These are phyloP conservation scores for Amanita rubescens DNA, from an alignment of 768 basidiomycete species.

Conservation along the genomic window DNA sequence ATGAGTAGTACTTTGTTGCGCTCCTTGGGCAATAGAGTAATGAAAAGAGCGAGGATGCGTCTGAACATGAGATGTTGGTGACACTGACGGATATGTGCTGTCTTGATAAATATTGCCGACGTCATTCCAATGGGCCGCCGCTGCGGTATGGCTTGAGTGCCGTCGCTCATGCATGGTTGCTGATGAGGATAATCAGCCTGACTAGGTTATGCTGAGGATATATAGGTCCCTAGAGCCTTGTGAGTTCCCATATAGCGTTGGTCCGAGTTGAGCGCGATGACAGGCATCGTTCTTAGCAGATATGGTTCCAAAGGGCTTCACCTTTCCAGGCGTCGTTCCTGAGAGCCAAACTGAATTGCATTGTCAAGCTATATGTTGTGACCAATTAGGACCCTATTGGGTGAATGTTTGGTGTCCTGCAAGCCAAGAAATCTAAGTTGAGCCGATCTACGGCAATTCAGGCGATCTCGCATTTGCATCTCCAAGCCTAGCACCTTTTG, in stretches of 20 bases:
- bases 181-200: background rate
- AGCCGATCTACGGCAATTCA: conserved; percentile 4
- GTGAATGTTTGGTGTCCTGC: background rate
- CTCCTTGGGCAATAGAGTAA: conserved; percentile 1
- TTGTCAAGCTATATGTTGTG: conserved; percentile 3
- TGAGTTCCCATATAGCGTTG: background rate
- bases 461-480: background rate
- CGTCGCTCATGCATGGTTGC: background rate
- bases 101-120: background rate
- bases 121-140: conserved; percentile 4
- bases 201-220: background rate
- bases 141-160: background rate
- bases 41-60: background rate
- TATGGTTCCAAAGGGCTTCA: conserved; percentile 4
- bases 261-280: conserved; percentile 3
- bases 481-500: background rate
- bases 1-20: background rate
- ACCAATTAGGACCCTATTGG: conserved; percentile 6
- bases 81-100: background rate
- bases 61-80: background rate
- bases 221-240: conserved; percentile 1
- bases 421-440: background rate
- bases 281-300: conserved; percentile 6
- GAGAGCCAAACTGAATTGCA: conserved; percentile 9
- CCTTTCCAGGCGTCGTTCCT: conserved; percentile 2